Base-by-base conservation (phyloP, 2,329 filamentous ascomycete species). In the Trichoderma atrobrunneum region DNA sequence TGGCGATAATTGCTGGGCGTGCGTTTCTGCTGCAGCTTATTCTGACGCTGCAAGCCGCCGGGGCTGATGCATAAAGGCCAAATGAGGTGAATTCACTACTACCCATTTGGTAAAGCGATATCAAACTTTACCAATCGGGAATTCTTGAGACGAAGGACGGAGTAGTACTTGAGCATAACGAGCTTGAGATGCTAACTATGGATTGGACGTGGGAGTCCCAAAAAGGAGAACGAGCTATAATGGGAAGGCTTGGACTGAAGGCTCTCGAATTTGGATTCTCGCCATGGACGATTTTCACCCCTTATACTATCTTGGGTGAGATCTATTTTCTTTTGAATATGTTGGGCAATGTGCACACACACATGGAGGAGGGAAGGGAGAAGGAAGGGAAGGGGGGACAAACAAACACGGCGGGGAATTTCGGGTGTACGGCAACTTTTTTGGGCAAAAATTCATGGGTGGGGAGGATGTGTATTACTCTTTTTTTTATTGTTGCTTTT, bases 371-470 rank as follows among this genome's bases (percentile, higher is more conserved):
- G 24, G 54, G 10, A 54, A 54, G 16, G 26, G 11, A 28, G 43
- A 30, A 6, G 34, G 21, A 32, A 39, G 10, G 51, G 65, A 56
- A 54, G n/a, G 34, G 39, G 14, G 16, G 36, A 7, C 36, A 32
- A 57, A 59, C 64, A 57, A 67, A 59, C 36, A 60, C 16, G 65
- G 65, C 32, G 65, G 65, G 56, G 12, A 28, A 39, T 57, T 59
- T 67, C 48, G 36, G 36, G 36, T 68, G 65, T 68, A 68, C 36
- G 56, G 65, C 65, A 68, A 68, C 16, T 18, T 48, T 39, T 60
- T 48, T 43, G 65, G 65, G 65, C 34, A 60, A 68, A 68, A 68
- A 60, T 60, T 32, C n/a, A 59, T 26, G 56, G 51, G 64, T 21
- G 54, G 48, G 51, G 48, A 24, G 54, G 54, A 32, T 16, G 36